Conservation (phyloP, 2,329 filamentous ascomycete genomes). For the Purpureocillium takamizusanense region DNA sequence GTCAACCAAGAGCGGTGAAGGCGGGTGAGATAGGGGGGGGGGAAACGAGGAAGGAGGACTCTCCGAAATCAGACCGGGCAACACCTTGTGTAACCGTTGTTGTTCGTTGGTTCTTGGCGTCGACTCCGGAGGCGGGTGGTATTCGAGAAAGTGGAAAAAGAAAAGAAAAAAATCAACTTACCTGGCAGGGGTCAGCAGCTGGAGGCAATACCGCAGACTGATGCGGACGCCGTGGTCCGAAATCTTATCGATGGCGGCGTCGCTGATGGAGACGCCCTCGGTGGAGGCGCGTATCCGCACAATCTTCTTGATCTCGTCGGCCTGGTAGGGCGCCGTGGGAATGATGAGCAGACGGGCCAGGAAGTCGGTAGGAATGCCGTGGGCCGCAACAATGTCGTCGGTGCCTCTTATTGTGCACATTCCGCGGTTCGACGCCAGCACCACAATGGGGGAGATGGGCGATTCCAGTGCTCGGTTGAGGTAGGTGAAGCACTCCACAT, state of each 20-base stretch:
- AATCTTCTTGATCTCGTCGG: constrained; percentile 87
- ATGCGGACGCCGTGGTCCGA: constrained; percentile 80
- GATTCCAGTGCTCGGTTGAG: constrained; percentile 97
- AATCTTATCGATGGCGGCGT: constrained; percentile 79
- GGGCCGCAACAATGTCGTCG: constrained; percentile 71
- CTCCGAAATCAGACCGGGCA: too few relatives aligned
- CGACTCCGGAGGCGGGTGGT: too few relatives aligned
- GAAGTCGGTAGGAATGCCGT: constrained; percentile 91
- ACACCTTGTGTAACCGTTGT: too few relatives aligned
- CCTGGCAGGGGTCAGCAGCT: constrained; percentile 80
- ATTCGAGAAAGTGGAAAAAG: too few relatives aligned
- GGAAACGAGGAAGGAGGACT: not conserved
- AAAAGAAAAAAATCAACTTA: constrained; percentile 33
- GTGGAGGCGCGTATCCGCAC: constrained; percentile 75
- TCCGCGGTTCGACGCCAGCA: constrained; percentile 93
- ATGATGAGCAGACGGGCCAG: constrained; percentile 91
- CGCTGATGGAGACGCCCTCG: constrained; percentile 70
- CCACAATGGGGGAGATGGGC: constrained; percentile 89
- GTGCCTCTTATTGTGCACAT: constrained; percentile 88
- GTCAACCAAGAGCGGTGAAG: constrained; percentile 1
- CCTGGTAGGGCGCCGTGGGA: constrained; percentile 81
- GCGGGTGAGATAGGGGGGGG: not conserved
- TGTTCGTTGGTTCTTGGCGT: too few relatives aligned
- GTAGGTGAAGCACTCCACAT: constrained; percentile 98
- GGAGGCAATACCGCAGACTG: constrained; percentile 85